Percentiles rank a stretch among this genome's conserved stretches.
Evolutionary conservation across 441 rosid species (phyloP).

Genomic region (Gossypium schwendimanii): DNA sequence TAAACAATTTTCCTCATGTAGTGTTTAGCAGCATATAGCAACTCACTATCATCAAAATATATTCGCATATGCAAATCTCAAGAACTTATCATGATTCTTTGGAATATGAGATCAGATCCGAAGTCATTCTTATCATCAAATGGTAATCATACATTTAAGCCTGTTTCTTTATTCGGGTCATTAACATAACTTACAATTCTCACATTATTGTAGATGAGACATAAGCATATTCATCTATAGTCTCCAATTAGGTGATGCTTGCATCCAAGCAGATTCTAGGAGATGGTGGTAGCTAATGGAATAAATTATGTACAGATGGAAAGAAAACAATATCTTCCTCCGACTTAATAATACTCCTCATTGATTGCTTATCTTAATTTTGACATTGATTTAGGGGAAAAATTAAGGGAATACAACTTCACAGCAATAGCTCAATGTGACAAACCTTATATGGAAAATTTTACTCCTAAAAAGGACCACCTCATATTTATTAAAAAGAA

Average conservation of each 20-base stretch:
- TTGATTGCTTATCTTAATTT: not conserved
- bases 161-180: not conserved
- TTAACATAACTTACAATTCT: not conserved
- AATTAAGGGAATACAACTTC: not conserved
- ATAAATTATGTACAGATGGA: not conserved
- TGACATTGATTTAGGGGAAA: not conserved
- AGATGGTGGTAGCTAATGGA: not conserved
- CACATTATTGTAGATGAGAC: conserved; percentile 3
- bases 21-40: not conserved
- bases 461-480: not conserved
- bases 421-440: not conserved
- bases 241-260: not conserved
- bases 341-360: not conserved
- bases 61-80: not conserved
- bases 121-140: not conserved
- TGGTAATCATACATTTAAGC: not conserved
- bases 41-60: not conserved
- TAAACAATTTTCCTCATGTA: not conserved
- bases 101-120: not conserved
- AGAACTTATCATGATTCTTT: not conserved
- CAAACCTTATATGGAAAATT: not conserved
- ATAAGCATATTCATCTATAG: not conserved
- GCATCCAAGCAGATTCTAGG: not conserved
- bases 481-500: not conserved
- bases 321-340: not conserved